A percentile compares a stretch with the other conserved stretches of the same genome.
Evolutionary conservation across 768 basidiomycete species (phyloP).

Genomic region (Russula sp.): DNA sequence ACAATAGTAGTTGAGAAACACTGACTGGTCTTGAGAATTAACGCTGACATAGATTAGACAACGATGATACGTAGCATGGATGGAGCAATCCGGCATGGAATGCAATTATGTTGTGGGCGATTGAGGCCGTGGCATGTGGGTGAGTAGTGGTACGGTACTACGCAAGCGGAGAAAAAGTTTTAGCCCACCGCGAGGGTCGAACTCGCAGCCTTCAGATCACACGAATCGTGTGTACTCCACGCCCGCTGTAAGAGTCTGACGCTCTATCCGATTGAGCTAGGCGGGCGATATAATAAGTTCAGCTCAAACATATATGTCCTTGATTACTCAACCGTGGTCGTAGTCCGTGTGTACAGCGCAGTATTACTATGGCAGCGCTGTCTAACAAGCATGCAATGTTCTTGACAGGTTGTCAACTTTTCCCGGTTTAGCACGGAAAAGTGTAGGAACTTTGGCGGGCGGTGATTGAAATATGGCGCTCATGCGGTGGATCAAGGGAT

Average conservation of each 20-base stretch:
- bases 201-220: conserved; percentile 60
- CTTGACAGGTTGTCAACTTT: neutral
- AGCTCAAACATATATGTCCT: neutral
- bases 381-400: neutral
- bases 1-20: no score
- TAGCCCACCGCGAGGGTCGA: conserved; percentile 65
- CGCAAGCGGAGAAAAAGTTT: neutral
- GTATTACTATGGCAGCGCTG: no score
- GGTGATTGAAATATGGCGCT: neutral
- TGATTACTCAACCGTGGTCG: neutral
- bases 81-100: neutral
- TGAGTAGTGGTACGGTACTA: neutral
- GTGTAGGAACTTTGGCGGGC: neutral
- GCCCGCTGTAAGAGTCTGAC: conserved; percentile 53
- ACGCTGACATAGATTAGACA: neutral
- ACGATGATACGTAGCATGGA: no score
- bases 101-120: neutral
- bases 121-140: no score
- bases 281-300: conserved; percentile 40
- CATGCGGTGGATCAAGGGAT: no score
- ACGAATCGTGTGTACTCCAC: conserved; percentile 14
- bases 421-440: neutral
- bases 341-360: neutral
- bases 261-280: conserved; percentile 69
- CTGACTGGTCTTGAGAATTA: neutral